These are phyloP conservation scores for Erodium texanum DNA, from an alignment of 441 rosid genomes.

Conservation along the genomic window DNA sequence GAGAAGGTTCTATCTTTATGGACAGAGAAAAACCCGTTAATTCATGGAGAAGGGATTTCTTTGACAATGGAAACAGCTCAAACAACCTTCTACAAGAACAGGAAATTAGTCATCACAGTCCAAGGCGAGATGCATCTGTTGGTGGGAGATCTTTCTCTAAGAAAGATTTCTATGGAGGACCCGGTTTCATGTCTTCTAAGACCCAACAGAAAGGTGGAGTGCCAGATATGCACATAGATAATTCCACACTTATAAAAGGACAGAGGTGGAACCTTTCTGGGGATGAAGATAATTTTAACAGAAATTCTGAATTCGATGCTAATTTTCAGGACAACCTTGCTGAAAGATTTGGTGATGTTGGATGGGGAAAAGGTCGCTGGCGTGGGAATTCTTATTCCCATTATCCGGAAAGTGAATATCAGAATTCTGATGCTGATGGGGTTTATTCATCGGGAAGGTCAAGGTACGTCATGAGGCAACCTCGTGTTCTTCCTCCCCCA, in stretches of 20 bases:
- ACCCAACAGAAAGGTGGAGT: slow-evolving; percentile 44
- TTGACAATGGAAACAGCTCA: slow-evolving; percentile 52
- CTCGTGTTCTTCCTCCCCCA: slow-evolving; percentile 90
- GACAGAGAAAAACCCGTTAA: slow-evolving; percentile 50
- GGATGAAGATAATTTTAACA: slow-evolving; percentile 54
- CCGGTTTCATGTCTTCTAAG: slow-evolving; percentile 42
- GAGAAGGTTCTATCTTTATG: slow-evolving; percentile 40
- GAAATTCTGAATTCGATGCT: slow-evolving; percentile 49
- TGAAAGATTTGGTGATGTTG: slow-evolving; percentile 59
- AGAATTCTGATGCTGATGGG: slow-evolving; percentile 56
- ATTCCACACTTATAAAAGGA: slow-evolving; percentile 33
- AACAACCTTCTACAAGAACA: slow-evolving; percentile 37
- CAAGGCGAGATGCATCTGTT: slow-evolving; percentile 39
- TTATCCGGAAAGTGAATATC: slow-evolving; percentile 50
- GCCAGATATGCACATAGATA: slow-evolving; percentile 48
- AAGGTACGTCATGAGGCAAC: slow-evolving; percentile 74
- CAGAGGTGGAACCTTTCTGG: slow-evolving; percentile 71
- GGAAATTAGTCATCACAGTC: slow-evolving; percentile 47
- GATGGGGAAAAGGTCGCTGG: slow-evolving; percentile 57
- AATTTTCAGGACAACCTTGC: slow-evolving; percentile 58
- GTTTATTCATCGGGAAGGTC: slow-evolving; percentile 67
- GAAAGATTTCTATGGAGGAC: slow-evolving; percentile 54
- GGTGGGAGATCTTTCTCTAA: slow-evolving; percentile 44
- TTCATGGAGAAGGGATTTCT: slow-evolving; percentile 66
- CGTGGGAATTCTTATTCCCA: slow-evolving; percentile 43